These are phyloP conservation scores for Coniophora puteana DNA, from an alignment of 1,284 basidiomycete genomes.

Conservation along the genomic window DNA sequence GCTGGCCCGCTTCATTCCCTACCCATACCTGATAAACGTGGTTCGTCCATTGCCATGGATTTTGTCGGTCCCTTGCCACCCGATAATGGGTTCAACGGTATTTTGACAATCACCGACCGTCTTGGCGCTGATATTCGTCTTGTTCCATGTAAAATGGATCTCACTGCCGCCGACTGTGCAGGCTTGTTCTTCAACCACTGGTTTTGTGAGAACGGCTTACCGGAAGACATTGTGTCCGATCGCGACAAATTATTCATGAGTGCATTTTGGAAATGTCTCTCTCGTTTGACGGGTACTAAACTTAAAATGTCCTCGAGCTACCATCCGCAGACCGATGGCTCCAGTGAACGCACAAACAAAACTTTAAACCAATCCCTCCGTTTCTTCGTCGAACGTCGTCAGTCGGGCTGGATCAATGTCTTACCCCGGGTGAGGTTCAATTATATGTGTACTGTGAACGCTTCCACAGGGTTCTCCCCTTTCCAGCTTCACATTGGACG, in stretches of 20 bases:
- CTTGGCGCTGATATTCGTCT: conserved; percentile 34
- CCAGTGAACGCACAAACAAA: conserved; percentile 31
- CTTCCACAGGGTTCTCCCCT: conserved; percentile 30
- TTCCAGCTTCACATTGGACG: conserved; percentile 30
- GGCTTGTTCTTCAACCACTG: conserved; percentile 30
- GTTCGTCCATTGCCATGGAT: conserved; percentile 18
- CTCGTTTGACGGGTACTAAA: conserved; percentile 25
- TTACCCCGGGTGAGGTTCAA: conserved; percentile 35
- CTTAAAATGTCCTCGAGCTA: conserved; percentile 33
- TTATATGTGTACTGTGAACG: conserved; percentile 33
- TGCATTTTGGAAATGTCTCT: conserved; percentile 21
- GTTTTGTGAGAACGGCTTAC: conserved; percentile 33
- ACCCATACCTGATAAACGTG: conserved; percentile 23
- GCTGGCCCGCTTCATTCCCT: conserved; percentile 29
- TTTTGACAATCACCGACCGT: conserved; percentile 39
- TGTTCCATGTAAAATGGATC: conserved; percentile 24
- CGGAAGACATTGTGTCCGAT: conserved; percentile 22
- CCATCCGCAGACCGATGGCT: conserved; percentile 36
- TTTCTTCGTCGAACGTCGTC: conserved; percentile 33
- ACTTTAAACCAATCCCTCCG: conserved; percentile 31
- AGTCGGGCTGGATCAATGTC: conserved; percentile 37
- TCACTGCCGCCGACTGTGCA: conserved; percentile 32
- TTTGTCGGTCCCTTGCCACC: conserved; percentile 31
- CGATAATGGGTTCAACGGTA: conserved; percentile 25
- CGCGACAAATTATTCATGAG: conserved; percentile 24